Base-by-base conservation (phyloP, 306 rosid genomes). In the Casuarina equisetifolia region DNA sequence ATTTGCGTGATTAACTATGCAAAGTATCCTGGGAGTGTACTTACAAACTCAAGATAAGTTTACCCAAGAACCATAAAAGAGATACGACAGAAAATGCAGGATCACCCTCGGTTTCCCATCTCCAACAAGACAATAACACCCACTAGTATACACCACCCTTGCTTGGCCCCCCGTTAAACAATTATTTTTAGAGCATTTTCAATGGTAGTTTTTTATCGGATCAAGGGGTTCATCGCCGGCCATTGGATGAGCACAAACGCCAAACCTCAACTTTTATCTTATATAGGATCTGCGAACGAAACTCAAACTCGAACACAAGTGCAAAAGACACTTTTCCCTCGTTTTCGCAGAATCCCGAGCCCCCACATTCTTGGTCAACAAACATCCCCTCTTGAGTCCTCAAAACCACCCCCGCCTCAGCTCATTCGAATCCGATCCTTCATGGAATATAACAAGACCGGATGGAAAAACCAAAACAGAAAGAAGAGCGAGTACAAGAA, bases 321-420 rank as follows among this genome's bases (percentile, higher is more conserved):
- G 36, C 38, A 19, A 42, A 11, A n/a, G 10, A 20, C 38, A 50
- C 3, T 9, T 6, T 45, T 59, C 52, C 51, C 52, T 49, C 3
- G 57, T 5, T 75, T 40, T 59, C 76, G 49, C 74, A 42, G 71
- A 74, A 67, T 74, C 55, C n/a, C 12, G 13, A 38, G 19, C 57
- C 38, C 72, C 76, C 42, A 53, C 46, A 68, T 74, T 79, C 78
- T 78, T 53, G 58, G 44, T 36, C 4, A 15, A 49, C 69, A 73
- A 50, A 62, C 74, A 73, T 43, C 8, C 68, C 44, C 11, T 19
- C 4, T 38, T 66, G n/a, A 17, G 4, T 54, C 59, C 25, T 36
- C 32, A 36, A 16, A 9, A 57, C 36, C 19, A 51, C 9, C 4
- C 3, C 55, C 15, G 0, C 43, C 15, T 8, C 15, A 67, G 72